Conservation (phyloP, 129 eudicot species). For the Apium graveolens region DNA sequence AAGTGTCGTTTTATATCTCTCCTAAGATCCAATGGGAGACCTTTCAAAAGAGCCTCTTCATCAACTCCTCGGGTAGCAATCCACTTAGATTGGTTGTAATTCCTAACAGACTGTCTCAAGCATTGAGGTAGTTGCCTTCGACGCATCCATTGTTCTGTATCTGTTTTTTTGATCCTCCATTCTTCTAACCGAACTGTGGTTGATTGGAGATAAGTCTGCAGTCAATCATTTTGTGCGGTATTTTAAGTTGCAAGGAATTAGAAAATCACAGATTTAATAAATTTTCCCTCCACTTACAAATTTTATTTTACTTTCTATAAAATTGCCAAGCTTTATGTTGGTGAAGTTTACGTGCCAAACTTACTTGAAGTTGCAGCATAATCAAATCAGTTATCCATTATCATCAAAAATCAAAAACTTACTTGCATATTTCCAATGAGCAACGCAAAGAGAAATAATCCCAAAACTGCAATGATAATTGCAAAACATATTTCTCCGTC, state of each 20-base stretch:
- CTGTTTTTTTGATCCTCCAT: conserved; percentile 88
- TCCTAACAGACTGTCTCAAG: conserved; percentile 55
- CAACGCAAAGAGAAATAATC: conserved; percentile 74
- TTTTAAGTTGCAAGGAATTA: not conserved
- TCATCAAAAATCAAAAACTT: not conserved
- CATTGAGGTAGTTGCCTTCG: conserved; percentile 86
- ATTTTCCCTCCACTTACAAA: too few species aligned
- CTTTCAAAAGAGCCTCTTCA: conserved; percentile 69
- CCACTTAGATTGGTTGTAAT: conserved; percentile 90
- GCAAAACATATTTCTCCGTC: conserved; percentile 64
- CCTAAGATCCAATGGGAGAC: conserved; percentile 79
- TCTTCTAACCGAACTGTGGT: conserved; percentile 85
- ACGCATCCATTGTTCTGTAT: conserved; percentile 94
- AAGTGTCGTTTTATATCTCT: conserved; percentile 87
- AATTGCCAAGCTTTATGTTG: not conserved
- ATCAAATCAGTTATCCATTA: too few species aligned
- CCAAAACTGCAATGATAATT: conserved; percentile 25
- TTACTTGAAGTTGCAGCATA: not conserved
- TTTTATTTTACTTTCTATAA: too few species aligned
- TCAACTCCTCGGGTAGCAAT: conserved; percentile 89
- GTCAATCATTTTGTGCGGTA: not conserved
- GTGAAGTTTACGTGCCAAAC: not conserved
- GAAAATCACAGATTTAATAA: not conserved
- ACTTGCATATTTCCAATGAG: conserved; percentile 95
- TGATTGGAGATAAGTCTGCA: conserved; percentile 84